phyloP scores from a whole-genome alignment of 495 filamentous ascomycete species.

The Talaromyces ruber region DNA sequence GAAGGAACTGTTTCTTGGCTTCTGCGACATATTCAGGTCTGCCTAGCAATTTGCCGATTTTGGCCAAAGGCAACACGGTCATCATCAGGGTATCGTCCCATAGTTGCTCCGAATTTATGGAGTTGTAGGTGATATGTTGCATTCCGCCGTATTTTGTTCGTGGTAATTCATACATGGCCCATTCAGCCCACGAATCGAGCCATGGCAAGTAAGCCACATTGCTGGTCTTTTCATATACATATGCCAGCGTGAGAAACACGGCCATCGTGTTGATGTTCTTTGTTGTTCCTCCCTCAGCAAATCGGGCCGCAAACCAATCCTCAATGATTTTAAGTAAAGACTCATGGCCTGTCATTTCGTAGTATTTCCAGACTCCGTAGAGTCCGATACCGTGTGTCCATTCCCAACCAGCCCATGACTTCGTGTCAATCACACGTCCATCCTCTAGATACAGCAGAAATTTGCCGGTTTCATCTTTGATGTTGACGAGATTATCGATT shows the following conservation, averaged over 20 bases:
- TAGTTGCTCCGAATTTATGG: conserved; percentile 56
- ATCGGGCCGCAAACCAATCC: conserved; percentile 57
- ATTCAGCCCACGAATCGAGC: conserved; percentile 68
- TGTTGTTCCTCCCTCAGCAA: conserved; percentile 58
- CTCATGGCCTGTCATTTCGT: conserved; percentile 50
- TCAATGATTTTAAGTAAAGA: conserved; percentile 49
- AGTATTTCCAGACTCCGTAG: conserved; percentile 72
- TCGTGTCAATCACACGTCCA: conserved; percentile 68
- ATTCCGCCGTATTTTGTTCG: conserved; percentile 63
- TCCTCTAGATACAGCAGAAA: conserved; percentile 59
- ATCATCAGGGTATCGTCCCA: conserved; percentile 81
- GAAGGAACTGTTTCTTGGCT: conserved; percentile 62
- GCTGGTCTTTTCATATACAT: conserved; percentile 58
- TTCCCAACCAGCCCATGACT: conserved; percentile 72
- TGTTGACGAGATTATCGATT: conserved; percentile 60
- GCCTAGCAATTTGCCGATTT: conserved; percentile 59
- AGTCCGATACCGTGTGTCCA: conserved; percentile 75
- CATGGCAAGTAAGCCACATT: conserved; percentile 55
- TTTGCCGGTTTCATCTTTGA: conserved; percentile 58
- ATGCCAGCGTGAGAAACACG: conserved; percentile 61
- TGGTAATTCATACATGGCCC: conserved; percentile 64
- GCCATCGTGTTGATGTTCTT: conserved; percentile 82
- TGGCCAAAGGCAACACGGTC: conserved; percentile 67
- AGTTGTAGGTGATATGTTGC: conserved; percentile 63
- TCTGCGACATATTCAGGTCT: conserved; percentile 61